Evolutionary conservation across 2,329 filamentous ascomycete genomes (phyloP), one percentile per base, ranked within the genome.

Genomic region (Calonectria henricotiae): DNA sequence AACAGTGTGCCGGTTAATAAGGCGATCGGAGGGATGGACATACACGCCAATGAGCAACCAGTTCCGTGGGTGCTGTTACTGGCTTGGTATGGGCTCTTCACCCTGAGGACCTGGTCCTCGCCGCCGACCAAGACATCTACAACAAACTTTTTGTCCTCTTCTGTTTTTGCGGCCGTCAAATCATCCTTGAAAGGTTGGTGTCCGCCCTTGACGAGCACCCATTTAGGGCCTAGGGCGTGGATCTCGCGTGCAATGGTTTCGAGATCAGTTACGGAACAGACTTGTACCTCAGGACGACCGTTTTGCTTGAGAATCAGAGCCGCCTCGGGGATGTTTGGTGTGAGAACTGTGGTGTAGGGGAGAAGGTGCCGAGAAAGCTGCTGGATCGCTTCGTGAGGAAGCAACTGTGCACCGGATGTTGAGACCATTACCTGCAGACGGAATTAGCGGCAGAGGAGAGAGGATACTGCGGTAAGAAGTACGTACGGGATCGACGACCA

Each of bases 21-120:
- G 9, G 6, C 27, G 8, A 11, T 5, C 13, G 62, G 55, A 30
- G 9, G 32, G 39, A 17, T 35, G 86, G 35, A 86, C 91, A 85
- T 82, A 93, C 92, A 98, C 46, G 96, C 96, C 70, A 98, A 87
- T 11, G 95, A 97, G 79, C 96, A 99, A 4, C 96, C 96, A 0
- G 96, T 98, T 0, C 96, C 96, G 78, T 99, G 96, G 0, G 96
- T 98, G 79, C 96, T 96, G 70, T 86, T 92, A 9, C 92, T 94
- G 11, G 86, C 83, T 72, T 94, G 86, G 79, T 93, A 98, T 5
- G 87, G 86, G 44, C 90, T 93, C 80, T 95, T 88, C 60, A 98
- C 88, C 44, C 90, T 84, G 1, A 90, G 85, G 0, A 88, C 81
- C n/a, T 88, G 81, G 0, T 84, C 85, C 0, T 86, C 87, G 0